A percentile compares a stretch with the other conserved stretches of the same genome.
Evolutionary conservation across 352 stramenopile species (phyloP).

Genomic region (Globisporangium nunn): DNA sequence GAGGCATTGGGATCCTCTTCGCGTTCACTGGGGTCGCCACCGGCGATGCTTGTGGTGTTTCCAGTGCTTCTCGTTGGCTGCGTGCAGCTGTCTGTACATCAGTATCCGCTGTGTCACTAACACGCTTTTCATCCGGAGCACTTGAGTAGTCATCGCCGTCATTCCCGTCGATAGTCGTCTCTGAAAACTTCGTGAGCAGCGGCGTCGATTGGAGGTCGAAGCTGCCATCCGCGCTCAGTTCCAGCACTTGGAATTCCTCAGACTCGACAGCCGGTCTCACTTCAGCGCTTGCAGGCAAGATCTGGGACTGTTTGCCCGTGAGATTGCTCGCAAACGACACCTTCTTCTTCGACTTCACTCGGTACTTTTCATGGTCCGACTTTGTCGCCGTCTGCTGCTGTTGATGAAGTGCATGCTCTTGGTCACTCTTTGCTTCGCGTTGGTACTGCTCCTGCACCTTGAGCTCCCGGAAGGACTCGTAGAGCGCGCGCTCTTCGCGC

Average conservation of each 20-base stretch:
- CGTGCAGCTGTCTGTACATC: neutral
- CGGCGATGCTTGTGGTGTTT: neutral
- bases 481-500: constrained; percentile 71
- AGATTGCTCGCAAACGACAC: constrained; percentile 35
- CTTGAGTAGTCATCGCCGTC: neutral
- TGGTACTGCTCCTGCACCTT: constrained; percentile 17
- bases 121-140: neutral
- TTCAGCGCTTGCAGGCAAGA: neutral
- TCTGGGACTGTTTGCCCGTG: neutral
- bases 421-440: constrained; percentile 8
- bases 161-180: neutral
- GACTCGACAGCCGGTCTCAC: too few relatives aligned
- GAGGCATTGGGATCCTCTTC: constrained; percentile 29
- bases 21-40: constrained; percentile 8
- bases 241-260: constrained; percentile 26
- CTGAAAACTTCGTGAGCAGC: neutral
- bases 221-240: constrained; percentile 39
- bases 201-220: constrained; percentile 32
- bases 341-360: constrained; percentile 18
- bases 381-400: neutral
- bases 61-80: neutral
- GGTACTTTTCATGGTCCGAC: neutral
- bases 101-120: neutral
- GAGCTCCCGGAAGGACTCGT: constrained; percentile 58
- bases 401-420: neutral